phyloP scores from a whole-genome alignment of 2,329 filamentous ascomycete genomes.

The Claviceps sp. region DNA sequence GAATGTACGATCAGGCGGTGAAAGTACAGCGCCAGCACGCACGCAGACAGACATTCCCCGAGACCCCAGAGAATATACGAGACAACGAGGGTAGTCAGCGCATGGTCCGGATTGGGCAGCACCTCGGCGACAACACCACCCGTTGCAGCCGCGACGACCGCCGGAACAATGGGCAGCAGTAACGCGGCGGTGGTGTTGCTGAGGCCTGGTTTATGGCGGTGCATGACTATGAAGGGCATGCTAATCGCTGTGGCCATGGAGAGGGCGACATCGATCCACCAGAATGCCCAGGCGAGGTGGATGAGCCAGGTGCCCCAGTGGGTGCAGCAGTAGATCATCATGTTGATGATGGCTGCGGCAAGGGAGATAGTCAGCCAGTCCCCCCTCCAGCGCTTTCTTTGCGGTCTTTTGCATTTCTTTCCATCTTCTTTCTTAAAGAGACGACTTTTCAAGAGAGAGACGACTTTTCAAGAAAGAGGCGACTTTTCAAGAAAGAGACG shows the following conservation, averaged over 20 bases:
- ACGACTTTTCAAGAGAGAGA: too few relatives aligned
- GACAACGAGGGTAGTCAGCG: slow-evolving; percentile 47
- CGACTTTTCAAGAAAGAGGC: too few relatives aligned
- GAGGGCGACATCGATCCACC: slow-evolving; percentile 42
- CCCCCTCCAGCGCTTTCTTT: background rate
- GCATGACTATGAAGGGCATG: slow-evolving; percentile 42
- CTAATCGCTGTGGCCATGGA: slow-evolving; percentile 40
- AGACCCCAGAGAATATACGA: slow-evolving; percentile 59
- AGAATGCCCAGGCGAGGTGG: slow-evolving; percentile 41
- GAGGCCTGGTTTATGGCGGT: slow-evolving; percentile 31
- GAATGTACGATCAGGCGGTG: slow-evolving; percentile 54
- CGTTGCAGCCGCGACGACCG: slow-evolving; percentile 50
- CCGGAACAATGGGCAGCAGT: slow-evolving; percentile 52
- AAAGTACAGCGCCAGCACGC: slow-evolving; percentile 55
- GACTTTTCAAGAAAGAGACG: too few relatives aligned
- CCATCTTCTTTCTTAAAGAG: too few relatives aligned
- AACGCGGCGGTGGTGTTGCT: slow-evolving; percentile 50
- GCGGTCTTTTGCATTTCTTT: too few relatives aligned
- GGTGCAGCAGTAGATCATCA: slow-evolving; percentile 46
- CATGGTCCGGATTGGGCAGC: slow-evolving; percentile 39
- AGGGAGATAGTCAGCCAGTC: background rate
- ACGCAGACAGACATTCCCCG: slow-evolving; percentile 43
- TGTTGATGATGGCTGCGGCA: slow-evolving; percentile 42
- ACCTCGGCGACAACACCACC: slow-evolving; percentile 51
- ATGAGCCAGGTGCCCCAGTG: slow-evolving; percentile 48